Percentiles rank a stretch among this genome's conserved stretches.
phyloP scores from a whole-genome alignment of 2,329 filamentous ascomycete species.

The Cordyceps farinosa region DNA sequence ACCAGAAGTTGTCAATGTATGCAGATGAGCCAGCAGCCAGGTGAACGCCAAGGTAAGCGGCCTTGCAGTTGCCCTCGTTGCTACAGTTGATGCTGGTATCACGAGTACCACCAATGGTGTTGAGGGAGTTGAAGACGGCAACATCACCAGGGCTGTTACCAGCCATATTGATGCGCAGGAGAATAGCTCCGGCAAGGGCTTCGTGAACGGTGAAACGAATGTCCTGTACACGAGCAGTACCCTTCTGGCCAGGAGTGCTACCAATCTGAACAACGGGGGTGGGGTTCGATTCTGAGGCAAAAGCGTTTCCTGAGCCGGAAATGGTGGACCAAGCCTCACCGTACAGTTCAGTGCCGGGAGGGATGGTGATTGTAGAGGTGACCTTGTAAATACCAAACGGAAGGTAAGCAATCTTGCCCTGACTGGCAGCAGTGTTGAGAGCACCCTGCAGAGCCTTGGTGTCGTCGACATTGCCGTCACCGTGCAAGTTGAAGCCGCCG shows the following conservation, averaged over 20 bases:
- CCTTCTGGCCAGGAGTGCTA: conserved; percentile 39
- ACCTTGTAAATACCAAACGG: conserved; percentile 55
- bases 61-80: conserved; percentile 38
- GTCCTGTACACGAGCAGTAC: conserved; percentile 48
- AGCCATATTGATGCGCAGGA: conserved; percentile 50
- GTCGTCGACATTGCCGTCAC: conserved; percentile 57
- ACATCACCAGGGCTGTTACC: conserved; percentile 45
- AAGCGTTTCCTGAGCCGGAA: conserved; percentile 11
- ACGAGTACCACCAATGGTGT: conserved; percentile 44
- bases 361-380: conserved; percentile 45
- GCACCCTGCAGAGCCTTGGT: conserved; percentile 55
- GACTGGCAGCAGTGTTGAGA: conserved; percentile 47
- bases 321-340: conserved; percentile 15
- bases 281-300: conserved; percentile 12
- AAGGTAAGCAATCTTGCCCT: conserved; percentile 52
- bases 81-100: conserved; percentile 37
- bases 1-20: conserved; percentile 54
- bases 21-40: conserved; percentile 42
- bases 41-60: conserved; percentile 47
- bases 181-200: conserved; percentile 36
- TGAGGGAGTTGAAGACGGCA: conserved; percentile 45
- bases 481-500: conserved; percentile 26
- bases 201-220: conserved; percentile 50
- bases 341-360: conserved; percentile 31
- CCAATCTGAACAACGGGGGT: conserved; percentile 18